Conservation (phyloP, 2,329 filamentous ascomycete species). For the Penicillium sp. region DNA sequence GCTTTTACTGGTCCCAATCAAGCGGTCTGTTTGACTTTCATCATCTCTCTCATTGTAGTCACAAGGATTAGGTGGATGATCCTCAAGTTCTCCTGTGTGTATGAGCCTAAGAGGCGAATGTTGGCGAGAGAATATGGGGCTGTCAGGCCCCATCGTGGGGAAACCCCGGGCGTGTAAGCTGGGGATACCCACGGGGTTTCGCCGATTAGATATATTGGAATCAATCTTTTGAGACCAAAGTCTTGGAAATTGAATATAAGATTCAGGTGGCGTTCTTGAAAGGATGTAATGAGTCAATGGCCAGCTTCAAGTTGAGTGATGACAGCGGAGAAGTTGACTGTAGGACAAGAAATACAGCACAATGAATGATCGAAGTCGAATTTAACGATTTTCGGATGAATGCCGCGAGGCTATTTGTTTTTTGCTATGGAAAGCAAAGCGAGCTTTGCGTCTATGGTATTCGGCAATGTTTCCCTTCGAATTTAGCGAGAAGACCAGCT, state of each 20-base stretch:
- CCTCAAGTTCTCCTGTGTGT: no score
- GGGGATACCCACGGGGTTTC: slow-evolving; percentile 17
- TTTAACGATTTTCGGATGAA: not conserved
- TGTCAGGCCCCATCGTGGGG: slow-evolving; percentile 15
- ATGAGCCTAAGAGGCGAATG: not conserved
- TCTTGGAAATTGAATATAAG: not conserved
- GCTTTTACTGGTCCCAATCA: not conserved
- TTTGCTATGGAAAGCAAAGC: not conserved
- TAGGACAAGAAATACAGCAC: not conserved
- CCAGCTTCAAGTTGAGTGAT: no score
- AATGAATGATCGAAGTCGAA: not conserved
- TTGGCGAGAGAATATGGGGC: slow-evolving; percentile 17
- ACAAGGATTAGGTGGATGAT: not conserved
- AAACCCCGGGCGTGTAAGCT: slow-evolving; percentile 5
- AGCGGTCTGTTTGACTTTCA: not conserved
- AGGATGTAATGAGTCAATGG: not conserved
- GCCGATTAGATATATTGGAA: not conserved
- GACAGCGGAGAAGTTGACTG: not conserved
- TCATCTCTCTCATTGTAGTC: not conserved
- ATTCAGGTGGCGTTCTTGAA: not conserved
- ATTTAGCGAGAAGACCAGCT: not conserved
- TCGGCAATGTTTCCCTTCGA: not conserved
- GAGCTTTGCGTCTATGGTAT: not conserved
- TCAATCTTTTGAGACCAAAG: no score
- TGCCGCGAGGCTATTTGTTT: not conserved